Conservation (phyloP, 1,284 basidiomycete species). For the Malassezia dermatis region DNA sequence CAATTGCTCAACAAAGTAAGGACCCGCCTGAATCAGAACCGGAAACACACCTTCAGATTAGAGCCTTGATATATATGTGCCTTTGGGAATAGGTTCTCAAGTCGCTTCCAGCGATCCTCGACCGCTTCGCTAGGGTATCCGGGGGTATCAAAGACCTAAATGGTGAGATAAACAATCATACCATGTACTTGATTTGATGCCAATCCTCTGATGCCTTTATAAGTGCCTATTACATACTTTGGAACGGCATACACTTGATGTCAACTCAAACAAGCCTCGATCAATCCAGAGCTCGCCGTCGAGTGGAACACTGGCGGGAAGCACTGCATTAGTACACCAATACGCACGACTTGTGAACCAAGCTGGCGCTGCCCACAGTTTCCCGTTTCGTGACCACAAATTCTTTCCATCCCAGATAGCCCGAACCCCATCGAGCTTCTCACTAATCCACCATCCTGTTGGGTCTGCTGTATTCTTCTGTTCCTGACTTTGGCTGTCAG, state of each 20-base stretch:
- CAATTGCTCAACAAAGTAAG: conserved; percentile 54
- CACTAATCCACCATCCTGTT: conserved; percentile 60
- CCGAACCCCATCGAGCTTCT: conserved; percentile 52
- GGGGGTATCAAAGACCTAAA: conserved; percentile 61
- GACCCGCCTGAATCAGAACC: neutral
- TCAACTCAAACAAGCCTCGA: conserved; percentile 30
- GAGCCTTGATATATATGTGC: conserved; percentile 27
- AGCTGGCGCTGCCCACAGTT: conserved; percentile 56
- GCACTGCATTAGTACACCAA: conserved; percentile 47
- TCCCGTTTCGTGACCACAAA: conserved; percentile 57
- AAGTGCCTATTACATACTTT: conserved; percentile 26
- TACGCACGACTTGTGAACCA: conserved; percentile 57
- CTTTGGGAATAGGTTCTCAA: conserved; percentile 53
- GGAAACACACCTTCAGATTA: conserved; percentile 46
- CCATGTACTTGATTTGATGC: conserved; percentile 58
- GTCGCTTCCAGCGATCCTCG: conserved; percentile 54
- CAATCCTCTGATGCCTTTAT: conserved; percentile 51
- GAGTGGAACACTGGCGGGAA: conserved; percentile 56
- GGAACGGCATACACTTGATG: conserved; percentile 23
- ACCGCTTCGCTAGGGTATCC: conserved; percentile 54
- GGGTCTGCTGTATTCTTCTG: conserved; percentile 50
- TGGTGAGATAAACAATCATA: conserved; percentile 22
- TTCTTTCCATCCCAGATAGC: conserved; percentile 57
- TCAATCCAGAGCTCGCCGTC: conserved; percentile 54
- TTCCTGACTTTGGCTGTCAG: conserved; percentile 3